Conservation (phyloP, 371 early-diverging fungal genomes). For the Mucor saturninus region DNA sequence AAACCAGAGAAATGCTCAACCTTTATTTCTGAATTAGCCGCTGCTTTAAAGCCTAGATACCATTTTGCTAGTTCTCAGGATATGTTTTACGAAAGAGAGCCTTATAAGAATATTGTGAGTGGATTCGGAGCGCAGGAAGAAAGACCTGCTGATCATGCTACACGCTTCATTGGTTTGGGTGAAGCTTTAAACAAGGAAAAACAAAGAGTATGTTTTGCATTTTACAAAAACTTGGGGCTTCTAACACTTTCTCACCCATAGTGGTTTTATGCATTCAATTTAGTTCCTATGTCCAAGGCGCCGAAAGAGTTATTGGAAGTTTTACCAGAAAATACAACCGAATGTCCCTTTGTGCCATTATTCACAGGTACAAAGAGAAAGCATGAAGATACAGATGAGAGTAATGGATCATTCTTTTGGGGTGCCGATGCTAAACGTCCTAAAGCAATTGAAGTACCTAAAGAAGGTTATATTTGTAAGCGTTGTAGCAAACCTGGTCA, state of each 20-base stretch:
- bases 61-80: slow-evolving; percentile 78
- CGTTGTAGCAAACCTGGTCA: slow-evolving; percentile 65
- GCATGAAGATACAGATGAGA: slow-evolving; percentile 32
- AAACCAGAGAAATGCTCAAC: slow-evolving; percentile 14
- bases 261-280: slow-evolving; percentile 95
- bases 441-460: slow-evolving; percentile 31
- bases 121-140: slow-evolving; percentile 49
- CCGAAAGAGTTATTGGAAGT: slow-evolving; percentile 39
- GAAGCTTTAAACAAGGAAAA: slow-evolving; percentile 67
- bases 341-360: slow-evolving; percentile 58
- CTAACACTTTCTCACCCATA: slow-evolving; percentile 21
- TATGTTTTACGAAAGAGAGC: slow-evolving; percentile 84
- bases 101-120: slow-evolving; percentile 67
- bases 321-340: slow-evolving; percentile 64
- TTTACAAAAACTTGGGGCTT: background rate
- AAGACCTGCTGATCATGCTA: slow-evolving; percentile 61
- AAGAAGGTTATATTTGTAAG: slow-evolving; percentile 56
- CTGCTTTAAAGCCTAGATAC: slow-evolving; percentile 79
- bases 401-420: slow-evolving; percentile 43
- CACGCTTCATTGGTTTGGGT: slow-evolving; percentile 87
- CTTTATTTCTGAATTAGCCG: slow-evolving; percentile 54
- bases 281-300: slow-evolving; percentile 68
- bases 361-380: slow-evolving; percentile 38
- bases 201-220: slow-evolving; percentile 46
- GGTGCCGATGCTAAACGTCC: slow-evolving; percentile 38